Percentiles rank a stretch among this genome's conserved stretches.
phyloP scores from a whole-genome alignment of 2,329 filamentous ascomycete species.

The Acephala macrosclerotiorum region DNA sequence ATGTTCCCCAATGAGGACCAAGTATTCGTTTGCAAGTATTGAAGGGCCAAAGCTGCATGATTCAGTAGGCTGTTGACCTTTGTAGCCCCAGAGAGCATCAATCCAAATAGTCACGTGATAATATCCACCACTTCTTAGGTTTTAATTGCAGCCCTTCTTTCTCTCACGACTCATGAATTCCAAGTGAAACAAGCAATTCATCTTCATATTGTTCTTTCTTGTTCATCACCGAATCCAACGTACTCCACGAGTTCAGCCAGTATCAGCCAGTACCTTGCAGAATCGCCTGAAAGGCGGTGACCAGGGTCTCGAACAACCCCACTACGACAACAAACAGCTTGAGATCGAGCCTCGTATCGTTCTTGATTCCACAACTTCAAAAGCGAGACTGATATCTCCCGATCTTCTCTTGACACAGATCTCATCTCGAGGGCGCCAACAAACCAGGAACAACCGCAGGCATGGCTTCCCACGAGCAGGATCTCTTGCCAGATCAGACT shows the following conservation, averaged over 20 bases:
- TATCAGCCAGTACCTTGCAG: constrained; percentile 3
- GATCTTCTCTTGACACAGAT: neutral
- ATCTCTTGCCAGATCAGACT: constrained; percentile 85
- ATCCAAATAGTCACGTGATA: too few species aligned
- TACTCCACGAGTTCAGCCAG: neutral
- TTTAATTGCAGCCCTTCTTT: too few species aligned
- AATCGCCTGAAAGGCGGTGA: constrained; percentile 6
- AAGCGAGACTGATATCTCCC: neutral
- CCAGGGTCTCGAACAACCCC: constrained; percentile 9
- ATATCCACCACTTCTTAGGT: too few species aligned
- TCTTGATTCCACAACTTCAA: neutral
- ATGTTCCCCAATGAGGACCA: neutral
- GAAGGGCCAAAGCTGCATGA: too few species aligned
- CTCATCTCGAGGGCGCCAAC: neutral
- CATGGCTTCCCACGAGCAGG: constrained; percentile 69
- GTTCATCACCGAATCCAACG: neutral
- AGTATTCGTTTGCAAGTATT: too few species aligned
- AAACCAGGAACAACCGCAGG: constrained; percentile 23
- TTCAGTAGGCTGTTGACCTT: too few species aligned
- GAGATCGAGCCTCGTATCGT: constrained; percentile 8
- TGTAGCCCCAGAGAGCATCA: too few species aligned
- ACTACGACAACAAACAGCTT: constrained; percentile 10
- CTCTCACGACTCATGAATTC: too few species aligned
- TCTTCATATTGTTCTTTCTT: neutral
- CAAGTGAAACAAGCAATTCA: too few species aligned